Conservation (phyloP, 1,284 basidiomycete genomes). For the Sporisorium scitamineum region DNA sequence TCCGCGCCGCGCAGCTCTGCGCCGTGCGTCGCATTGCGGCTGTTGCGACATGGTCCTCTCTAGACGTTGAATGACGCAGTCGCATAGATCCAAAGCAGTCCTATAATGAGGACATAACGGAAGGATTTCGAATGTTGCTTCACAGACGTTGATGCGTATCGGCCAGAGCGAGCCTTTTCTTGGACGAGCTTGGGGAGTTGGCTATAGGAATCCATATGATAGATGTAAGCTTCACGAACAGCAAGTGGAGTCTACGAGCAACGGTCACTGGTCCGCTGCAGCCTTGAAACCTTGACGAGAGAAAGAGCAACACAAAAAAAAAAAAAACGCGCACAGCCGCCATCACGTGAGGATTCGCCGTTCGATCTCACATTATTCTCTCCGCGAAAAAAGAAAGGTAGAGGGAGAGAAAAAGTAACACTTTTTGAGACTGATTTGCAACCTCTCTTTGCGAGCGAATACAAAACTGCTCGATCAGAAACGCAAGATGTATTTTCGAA, state of each 20-base stretch:
- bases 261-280: not conserved
- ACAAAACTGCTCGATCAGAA: conserved; percentile 20
- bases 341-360: conserved; percentile 3
- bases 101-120: conserved; percentile 6
- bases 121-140: not conserved
- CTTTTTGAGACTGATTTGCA: not conserved
- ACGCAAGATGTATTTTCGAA: not conserved
- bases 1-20: conserved; percentile 5
- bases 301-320: conserved; percentile 7
- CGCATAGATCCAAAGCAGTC: not conserved
- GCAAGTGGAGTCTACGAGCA: not conserved
- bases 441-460: not conserved
- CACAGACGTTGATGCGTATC: not conserved
- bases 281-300: not conserved
- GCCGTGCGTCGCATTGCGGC: not conserved
- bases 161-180: not conserved
- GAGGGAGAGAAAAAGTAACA: not conserved
- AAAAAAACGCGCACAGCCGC: conserved; percentile 2
- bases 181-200: not conserved
- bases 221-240: not conserved
- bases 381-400: not conserved
- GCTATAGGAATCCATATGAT: not conserved
- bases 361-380: conserved; percentile 6
- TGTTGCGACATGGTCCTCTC: not conserved
- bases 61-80: not conserved